Evolutionary conservation across 257 asterid species (phyloP).

Genomic region (Linderniella brevidens): DNA sequence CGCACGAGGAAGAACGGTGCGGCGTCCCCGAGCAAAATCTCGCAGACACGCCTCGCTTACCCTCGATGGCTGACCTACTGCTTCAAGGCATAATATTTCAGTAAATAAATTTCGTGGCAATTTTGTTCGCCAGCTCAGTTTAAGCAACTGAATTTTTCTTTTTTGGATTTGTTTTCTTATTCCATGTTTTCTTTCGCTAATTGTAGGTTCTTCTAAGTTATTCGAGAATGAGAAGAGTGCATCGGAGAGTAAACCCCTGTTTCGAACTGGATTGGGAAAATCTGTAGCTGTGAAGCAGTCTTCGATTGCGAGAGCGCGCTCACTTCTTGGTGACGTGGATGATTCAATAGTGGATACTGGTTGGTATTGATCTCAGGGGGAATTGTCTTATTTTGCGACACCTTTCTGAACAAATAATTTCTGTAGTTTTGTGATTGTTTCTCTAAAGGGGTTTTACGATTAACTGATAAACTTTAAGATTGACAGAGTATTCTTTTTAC

Average conservation of each 20-base stretch:
- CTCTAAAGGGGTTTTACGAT: too few species aligned
- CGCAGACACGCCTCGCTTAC: slow-evolving; percentile 31
- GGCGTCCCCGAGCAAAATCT: background rate
- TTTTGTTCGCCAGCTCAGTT: background rate
- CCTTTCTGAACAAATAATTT: background rate
- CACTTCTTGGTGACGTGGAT: slow-evolving; percentile 39
- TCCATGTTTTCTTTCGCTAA: background rate
- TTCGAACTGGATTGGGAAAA: slow-evolving; percentile 59
- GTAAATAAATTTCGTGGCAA: background rate
- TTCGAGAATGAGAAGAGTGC: slow-evolving; percentile 22
- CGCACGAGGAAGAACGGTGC: too few species aligned
- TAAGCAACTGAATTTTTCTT: background rate
- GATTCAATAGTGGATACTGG: slow-evolving; percentile 14
- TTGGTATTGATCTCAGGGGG: slow-evolving; percentile 4
- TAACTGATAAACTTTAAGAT: too few species aligned
- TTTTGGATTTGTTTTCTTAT: background rate
- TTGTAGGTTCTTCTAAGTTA: slow-evolving; percentile 40
- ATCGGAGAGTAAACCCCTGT: slow-evolving; percentile 24
- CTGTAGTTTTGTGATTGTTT: background rate
- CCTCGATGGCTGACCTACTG: slow-evolving; percentile 78
- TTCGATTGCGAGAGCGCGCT: slow-evolving; percentile 51
- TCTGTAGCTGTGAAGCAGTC: slow-evolving; percentile 38
- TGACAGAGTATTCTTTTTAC: too few species aligned
- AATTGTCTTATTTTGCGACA: background rate
- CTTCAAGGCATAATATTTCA: slow-evolving; percentile 36